A percentile compares a stretch with the other conserved stretches of the same genome.
These are phyloP conservation scores for Combretum micranthum DNA, from an alignment of 345 rosid species.

Conservation along the genomic window DNA sequence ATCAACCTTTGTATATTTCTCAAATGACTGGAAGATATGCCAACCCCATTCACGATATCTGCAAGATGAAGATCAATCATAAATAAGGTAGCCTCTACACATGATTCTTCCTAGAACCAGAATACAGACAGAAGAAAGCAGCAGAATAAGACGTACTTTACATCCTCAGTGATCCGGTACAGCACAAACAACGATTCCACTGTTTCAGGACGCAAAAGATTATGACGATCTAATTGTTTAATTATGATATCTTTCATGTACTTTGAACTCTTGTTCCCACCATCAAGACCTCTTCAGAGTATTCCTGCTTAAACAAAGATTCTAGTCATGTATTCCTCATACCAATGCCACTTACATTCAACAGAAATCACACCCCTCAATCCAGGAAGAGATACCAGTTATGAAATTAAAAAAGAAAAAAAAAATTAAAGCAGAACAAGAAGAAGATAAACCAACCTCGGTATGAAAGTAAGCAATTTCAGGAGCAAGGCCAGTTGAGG, in stretches of 20 bases:
- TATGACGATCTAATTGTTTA: slow-evolving; percentile 80
- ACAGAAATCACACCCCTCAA: no score
- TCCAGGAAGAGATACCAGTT: slow-evolving; percentile 15
- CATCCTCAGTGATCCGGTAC: slow-evolving; percentile 76
- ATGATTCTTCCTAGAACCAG: background rate
- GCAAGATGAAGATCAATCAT: background rate
- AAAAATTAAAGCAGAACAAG: no score
- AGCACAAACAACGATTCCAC: slow-evolving; percentile 90
- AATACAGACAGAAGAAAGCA: slow-evolving; percentile 9
- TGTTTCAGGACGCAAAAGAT: slow-evolving; percentile 92
- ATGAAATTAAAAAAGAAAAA: slow-evolving; percentile 2
- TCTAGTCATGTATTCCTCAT: background rate
- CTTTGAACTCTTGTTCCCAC: slow-evolving; percentile 77
- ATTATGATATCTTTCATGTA: slow-evolving; percentile 81
- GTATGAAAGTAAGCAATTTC: slow-evolving; percentile 97
- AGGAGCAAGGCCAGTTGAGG: slow-evolving; percentile 96
- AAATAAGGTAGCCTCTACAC: background rate
- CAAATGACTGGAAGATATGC: slow-evolving; percentile 95
- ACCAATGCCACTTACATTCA: no score
- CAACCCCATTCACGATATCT: slow-evolving; percentile 73
- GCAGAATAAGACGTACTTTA: slow-evolving; percentile 45
- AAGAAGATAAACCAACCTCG: slow-evolving; percentile 43
- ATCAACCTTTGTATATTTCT: slow-evolving; percentile 67
- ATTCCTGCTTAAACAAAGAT: slow-evolving; percentile 44
- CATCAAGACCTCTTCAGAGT: slow-evolving; percentile 77